phyloP scores from a whole-genome alignment of 1,284 basidiomycete genomes.

The Inonotus obliquus region DNA sequence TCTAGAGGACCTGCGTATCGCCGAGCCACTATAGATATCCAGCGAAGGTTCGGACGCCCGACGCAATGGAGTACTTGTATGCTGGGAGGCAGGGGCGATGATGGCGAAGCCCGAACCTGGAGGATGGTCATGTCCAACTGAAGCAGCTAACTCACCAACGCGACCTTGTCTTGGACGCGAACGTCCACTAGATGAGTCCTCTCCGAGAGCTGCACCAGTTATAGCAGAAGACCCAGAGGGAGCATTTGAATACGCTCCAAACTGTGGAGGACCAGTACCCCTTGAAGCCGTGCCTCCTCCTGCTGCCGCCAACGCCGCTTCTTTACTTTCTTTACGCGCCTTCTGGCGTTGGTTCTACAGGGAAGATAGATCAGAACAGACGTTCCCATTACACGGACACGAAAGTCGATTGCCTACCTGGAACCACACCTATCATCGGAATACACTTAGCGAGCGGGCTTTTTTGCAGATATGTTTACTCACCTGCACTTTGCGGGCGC shows the following conservation, averaged over 20 bases:
- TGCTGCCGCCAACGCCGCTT: not conserved
- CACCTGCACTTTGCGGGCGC: constrained; percentile 83
- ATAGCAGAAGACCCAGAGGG: not conserved
- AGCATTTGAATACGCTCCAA: not conserved
- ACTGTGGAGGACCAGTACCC: constrained; percentile 3
- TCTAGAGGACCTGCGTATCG: not conserved
- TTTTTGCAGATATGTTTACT: constrained; percentile 28
- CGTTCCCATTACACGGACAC: not conserved
- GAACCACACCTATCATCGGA: constrained; percentile 67
- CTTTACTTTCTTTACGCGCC: constrained; percentile 14
- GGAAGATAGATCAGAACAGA: not conserved
- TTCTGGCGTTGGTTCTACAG: constrained; percentile 19
- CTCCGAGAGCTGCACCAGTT: not conserved
- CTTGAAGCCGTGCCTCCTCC: not conserved
- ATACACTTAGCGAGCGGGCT: constrained; percentile 20
- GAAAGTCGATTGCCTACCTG: constrained; percentile 46
- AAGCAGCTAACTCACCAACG: not conserved
- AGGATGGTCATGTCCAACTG: not conserved
- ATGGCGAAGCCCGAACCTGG: not conserved
- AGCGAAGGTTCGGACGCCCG: not conserved
- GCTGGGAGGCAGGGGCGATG: not conserved
- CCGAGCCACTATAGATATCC: not conserved
- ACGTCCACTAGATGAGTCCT: not conserved
- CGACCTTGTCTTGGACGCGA: not conserved
- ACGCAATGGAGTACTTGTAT: not conserved